A percentile compares a stretch with the other conserved stretches of the same genome.
phyloP scores from a whole-genome alignment of 1,284 basidiomycete species.

The Ceratobasidium sp. region DNA sequence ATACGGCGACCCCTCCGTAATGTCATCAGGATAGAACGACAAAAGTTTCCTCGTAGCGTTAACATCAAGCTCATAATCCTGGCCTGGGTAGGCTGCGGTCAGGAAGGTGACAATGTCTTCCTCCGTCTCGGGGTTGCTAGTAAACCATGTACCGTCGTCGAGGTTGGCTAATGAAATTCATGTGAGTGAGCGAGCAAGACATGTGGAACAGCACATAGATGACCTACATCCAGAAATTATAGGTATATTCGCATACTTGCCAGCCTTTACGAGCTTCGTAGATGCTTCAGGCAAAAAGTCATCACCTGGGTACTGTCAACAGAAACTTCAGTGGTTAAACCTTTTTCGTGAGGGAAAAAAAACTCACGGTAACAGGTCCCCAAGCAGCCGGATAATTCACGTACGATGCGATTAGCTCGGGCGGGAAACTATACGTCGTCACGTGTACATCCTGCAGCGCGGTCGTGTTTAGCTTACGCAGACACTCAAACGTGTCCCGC shows the following conservation, averaged over 20 bases:
- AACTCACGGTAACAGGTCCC: slow-evolving; percentile 27
- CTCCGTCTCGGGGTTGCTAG: not conserved
- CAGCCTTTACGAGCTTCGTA: not conserved
- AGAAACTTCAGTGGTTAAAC: not conserved
- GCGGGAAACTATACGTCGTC: slow-evolving; percentile 12
- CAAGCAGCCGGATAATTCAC: slow-evolving; percentile 34
- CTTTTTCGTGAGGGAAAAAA: not conserved
- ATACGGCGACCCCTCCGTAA: slow-evolving; percentile 19
- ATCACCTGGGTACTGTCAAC: slow-evolving; percentile 1
- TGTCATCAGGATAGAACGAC: slow-evolving; percentile 5
- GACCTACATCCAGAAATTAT: slow-evolving; percentile 10
- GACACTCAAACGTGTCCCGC: slow-evolving; percentile 22
- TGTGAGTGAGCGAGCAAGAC: too few species aligned
- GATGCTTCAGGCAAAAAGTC: slow-evolving; percentile 23
- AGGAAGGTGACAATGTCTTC: slow-evolving; percentile 18
- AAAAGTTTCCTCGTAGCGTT: not conserved
- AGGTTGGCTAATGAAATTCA: slow-evolving; percentile 9
- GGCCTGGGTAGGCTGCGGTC: not conserved
- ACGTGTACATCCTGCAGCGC: slow-evolving; percentile 17
- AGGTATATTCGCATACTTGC: slow-evolving; percentile 40
- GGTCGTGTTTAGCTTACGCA: slow-evolving; percentile 8
- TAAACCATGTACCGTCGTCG: slow-evolving; percentile 32
- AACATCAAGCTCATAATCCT: too few species aligned
- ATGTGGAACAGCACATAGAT: not conserved
- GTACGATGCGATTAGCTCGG: not conserved